Base-by-base conservation (phyloP, 305 asterid genomes). In the Coffea humblotiana region DNA sequence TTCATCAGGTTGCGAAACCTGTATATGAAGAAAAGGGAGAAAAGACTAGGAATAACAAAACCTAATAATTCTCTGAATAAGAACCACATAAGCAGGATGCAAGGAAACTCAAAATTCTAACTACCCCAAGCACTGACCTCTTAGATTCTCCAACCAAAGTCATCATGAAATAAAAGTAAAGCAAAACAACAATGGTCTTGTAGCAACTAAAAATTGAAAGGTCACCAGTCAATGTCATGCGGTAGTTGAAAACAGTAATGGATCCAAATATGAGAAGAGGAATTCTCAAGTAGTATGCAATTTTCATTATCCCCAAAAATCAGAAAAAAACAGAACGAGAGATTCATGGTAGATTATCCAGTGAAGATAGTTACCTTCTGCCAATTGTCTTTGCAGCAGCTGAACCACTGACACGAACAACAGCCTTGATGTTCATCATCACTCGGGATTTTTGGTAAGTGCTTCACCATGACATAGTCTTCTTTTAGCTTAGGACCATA, bases 401-500 rank as follows among this genome's bases (percentile, higher is more conserved):
- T 83, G 67, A 91, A 85, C 96, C 95, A 91, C 69, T 80, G 91
- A 75, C 98, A 92, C 63, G 93, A 85, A 83, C 97, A 92, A 67
- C 98, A 91, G 79, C 77, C 86, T 80, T 75, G 81, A 67, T 84
- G 90, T 58, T 90, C 90, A 37, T 79, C 89, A 48, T 76, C 76
- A 65, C 83, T 88, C 74, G 74, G 77, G 81, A 94, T 86, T 86
- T 90, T 89, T 60, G 99, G 91, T 82, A 94, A 88, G 85, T 96
- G 99, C 86, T 94, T 93, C 88, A 94, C 98, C 97, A 96, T 86
- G 76, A 96, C 86, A 84, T 87, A 96, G 64, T 93, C 99, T 89
- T 96, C 99, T 89, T 96, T 96, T 54, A 94, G 88, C 93, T 94
- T 96, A 81, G 98, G 97, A 75, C 98, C 99, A 83, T 90, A 96